Evolutionary conservation across 1,284 basidiomycete genomes (phyloP), one percentile per base, ranked within the genome.

Genomic region (Marasmius tenuissimus): DNA sequence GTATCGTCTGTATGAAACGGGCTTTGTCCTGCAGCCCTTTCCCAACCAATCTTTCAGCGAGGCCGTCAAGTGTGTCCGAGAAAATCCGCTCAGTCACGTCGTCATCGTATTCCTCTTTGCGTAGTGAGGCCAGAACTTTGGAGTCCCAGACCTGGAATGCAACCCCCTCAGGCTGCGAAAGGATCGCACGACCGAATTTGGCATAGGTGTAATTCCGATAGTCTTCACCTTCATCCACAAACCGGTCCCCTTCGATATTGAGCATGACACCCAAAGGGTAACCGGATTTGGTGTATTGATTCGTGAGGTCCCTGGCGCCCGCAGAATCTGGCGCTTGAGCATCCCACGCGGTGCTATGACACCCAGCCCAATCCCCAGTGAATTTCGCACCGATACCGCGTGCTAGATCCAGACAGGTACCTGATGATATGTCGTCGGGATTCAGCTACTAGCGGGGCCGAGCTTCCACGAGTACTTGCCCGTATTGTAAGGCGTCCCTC

Each of bases 161-260:
- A 63, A 74, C 78, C 5, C 84, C 82, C 16, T 78, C 81, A 0
- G 84, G 85, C 68, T 90, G 86, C 18, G 71, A 63, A 54, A 89
- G 75, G 57, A 89, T 85, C 52, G 80, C 82, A 45, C 76, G 77
- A 4, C 87, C 87, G 65, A 86, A 88, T 70, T 83, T 85, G 16
- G 87, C 86, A 65, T 90, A 90, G 1, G 87, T 90, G 66, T 85
- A 89, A 70, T 87, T 89, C 52, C 88, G 80, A 69, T 84, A 88
- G 72, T 90, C 87, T 64, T 82, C 81, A 49, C 87, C 87, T 70
- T 90, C 88, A 65, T 89, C 86, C 12, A 88, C 87, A 67, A 89
- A 90, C 14, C 88, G 79, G 55, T 72, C 63, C 1, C 88, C 88
- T 3, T 71, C 65, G 1, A 76, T 67, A 66, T 89, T 90, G 18